Evolutionary conservation across 2,329 filamentous ascomycete genomes (phyloP).

Genomic region (Didymella glomerata): DNA sequence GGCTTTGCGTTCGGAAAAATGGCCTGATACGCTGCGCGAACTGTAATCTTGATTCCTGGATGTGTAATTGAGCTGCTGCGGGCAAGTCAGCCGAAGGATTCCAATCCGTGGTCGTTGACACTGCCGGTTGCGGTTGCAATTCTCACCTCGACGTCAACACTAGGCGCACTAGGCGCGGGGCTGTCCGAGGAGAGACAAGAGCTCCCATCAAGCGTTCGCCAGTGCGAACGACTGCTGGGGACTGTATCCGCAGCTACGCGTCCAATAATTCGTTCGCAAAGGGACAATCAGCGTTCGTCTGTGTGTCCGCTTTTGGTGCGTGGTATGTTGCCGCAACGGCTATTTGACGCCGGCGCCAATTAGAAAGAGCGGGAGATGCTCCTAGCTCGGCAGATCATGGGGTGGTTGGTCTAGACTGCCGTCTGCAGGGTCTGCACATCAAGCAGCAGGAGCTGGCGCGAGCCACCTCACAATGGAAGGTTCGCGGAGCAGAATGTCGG

Average conservation of each 20-base stretch:
- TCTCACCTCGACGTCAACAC: conserved; percentile 7
- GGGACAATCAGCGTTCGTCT: background rate
- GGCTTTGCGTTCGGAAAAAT: background rate
- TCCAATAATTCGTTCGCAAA: background rate
- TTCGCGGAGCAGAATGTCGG: conserved; percentile 3
- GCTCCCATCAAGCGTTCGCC: conserved; percentile 1
- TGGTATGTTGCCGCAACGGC: background rate
- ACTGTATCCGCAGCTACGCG: background rate
- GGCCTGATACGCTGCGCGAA: conserved; percentile 6
- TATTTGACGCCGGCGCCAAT: background rate
- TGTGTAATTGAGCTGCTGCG: background rate
- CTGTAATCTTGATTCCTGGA: background rate
- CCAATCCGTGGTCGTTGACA: background rate
- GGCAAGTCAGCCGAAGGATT: conserved; percentile 9
- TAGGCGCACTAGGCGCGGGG: background rate
- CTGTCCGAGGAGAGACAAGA: background rate
- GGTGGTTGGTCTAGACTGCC: conserved; percentile 18
- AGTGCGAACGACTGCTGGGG: background rate
- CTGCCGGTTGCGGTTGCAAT: conserved; percentile 4
- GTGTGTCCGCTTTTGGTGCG: background rate
- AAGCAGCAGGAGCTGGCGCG: conserved; percentile 14
- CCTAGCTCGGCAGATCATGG: conserved; percentile 11
- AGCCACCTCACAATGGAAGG: conserved; percentile 11
- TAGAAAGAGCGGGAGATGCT: background rate
- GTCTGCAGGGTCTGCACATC: conserved; percentile 20